Evolutionary conservation across 1,139 yeast species (phyloP).

Genomic region (Geotrichum bryndzae): DNA sequence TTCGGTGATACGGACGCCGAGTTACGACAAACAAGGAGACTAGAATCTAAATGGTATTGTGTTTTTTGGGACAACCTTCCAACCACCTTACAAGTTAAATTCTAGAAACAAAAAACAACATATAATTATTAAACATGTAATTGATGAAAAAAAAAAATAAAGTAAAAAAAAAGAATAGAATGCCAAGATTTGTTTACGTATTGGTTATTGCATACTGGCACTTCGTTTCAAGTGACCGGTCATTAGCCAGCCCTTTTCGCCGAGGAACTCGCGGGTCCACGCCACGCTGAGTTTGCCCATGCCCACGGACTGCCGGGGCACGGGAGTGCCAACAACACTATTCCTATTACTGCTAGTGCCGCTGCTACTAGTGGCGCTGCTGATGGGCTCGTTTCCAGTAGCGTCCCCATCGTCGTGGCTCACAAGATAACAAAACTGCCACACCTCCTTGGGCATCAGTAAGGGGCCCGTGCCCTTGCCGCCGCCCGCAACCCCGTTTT

Average conservation of each 20-base stretch:
- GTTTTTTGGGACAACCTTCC: too few relatives aligned
- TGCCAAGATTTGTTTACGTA: background rate
- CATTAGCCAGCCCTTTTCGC: constrained; percentile 35
- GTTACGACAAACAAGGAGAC: too few relatives aligned
- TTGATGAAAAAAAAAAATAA: too few relatives aligned
- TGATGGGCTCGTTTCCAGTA: background rate
- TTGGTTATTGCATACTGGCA: constrained; percentile 7
- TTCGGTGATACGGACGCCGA: too few relatives aligned
- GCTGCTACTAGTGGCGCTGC: constrained; percentile 9
- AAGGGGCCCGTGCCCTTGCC: constrained; percentile 18
- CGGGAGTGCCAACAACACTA: background rate
- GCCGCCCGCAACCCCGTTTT: background rate
- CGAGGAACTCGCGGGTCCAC: constrained; percentile 37
- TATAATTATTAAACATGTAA: too few relatives aligned
- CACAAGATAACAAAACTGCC: constrained; percentile 23
- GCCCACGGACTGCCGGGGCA: constrained; percentile 22
- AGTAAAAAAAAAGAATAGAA: too few relatives aligned
- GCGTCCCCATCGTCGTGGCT: constrained; percentile 13
- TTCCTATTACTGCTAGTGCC: background rate
- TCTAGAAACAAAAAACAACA: too few relatives aligned
- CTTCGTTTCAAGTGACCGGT: constrained; percentile 23
- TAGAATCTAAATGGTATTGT: too few relatives aligned
- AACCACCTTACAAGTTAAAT: too few relatives aligned
- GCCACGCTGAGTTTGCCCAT: constrained; percentile 28
- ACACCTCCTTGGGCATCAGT: constrained; percentile 25